Conservation (phyloP, 768 basidiomycete species). For the Cystofilobasidium ferigula region DNA sequence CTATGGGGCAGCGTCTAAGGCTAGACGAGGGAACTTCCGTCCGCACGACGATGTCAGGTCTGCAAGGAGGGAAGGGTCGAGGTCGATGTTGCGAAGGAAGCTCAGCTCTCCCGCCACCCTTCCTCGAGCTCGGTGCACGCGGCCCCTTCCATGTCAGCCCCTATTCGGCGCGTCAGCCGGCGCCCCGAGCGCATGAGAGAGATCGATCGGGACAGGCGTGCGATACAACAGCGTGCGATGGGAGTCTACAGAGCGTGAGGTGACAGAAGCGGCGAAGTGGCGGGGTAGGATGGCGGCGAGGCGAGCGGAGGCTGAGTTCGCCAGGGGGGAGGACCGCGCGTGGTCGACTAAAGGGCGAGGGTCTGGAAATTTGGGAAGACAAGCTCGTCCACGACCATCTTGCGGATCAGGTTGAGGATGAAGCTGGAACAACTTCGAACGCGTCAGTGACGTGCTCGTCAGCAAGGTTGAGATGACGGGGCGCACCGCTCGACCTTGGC, state of each 20-base stretch:
- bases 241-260: background rate
- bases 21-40: too few relatives aligned
- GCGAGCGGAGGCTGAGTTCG: background rate
- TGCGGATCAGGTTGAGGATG: constrained; percentile 20
- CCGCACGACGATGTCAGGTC: too few relatives aligned
- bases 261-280: background rate
- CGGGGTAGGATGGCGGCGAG: background rate
- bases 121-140: too few relatives aligned
- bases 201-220: too few relatives aligned
- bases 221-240: background rate
- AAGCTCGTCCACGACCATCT: constrained; percentile 77
- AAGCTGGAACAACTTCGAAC: constrained; percentile 1
- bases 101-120: too few relatives aligned
- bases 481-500: constrained; percentile 25
- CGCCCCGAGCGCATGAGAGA: too few relatives aligned
- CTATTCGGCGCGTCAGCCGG: too few relatives aligned
- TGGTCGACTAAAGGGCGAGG: constrained; percentile 31
- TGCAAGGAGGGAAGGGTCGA: too few relatives aligned
- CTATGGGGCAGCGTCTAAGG: too few relatives aligned
- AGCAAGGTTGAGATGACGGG: background rate
- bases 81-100: too few relatives aligned
- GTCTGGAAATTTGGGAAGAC: constrained; percentile 96
- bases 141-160: too few relatives aligned
- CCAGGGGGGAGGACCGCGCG: background rate
- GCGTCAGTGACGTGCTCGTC: background rate